Base-by-base conservation (phyloP, 441 rosid genomes). In the Manihot esculenta region DNA sequence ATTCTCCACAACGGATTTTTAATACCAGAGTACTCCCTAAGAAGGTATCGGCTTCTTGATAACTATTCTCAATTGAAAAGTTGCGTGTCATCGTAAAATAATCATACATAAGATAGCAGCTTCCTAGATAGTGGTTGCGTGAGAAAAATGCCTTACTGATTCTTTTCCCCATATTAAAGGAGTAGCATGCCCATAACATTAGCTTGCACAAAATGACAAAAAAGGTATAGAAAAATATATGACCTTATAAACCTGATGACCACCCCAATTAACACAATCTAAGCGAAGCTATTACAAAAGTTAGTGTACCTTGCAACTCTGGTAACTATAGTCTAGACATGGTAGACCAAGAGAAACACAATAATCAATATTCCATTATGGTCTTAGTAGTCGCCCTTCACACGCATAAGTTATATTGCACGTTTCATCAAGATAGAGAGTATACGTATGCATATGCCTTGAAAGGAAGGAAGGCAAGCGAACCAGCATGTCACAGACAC, bases 401-500 rank as follows among this genome's bases (percentile, higher is more conserved):
- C 94, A 89, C 5, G 64, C 0, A 74, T 15, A 89, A 38, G 85
- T 81, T 55, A 87, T 77, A 17, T 66, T 68, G 77, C 94, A 89
- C 0, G 84, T 26, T 7, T 74, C 80, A 57, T 72, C 83, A 21
- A 85, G 85, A 50, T 48, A 24, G 49, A 89, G 73, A 17, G 80
- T 78, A 75, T 77, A 89, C 50, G 65, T 27, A 66, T 89, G 94
- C 23, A 63, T 21, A 7, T 88, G 90, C 82, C 70, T 85, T 0
- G 94, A 77, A 27, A 87, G 88, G 70, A 87, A 82, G 57, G 81
- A 64, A 0, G 92, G 90, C 72, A 87, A 74, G 59, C 67, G 83
- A 72, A 76, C 78, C 33, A 87, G 75, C 65, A 87, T 59, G 50
- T 82, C 84, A 58, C 92, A 89, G 26, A 84, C 90, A 44, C 94